Evolutionary conservation across 2,329 filamentous ascomycete species (phyloP), one percentile per base, ranked within the genome.

Genomic region (Plenodomus biglobosus): DNA sequence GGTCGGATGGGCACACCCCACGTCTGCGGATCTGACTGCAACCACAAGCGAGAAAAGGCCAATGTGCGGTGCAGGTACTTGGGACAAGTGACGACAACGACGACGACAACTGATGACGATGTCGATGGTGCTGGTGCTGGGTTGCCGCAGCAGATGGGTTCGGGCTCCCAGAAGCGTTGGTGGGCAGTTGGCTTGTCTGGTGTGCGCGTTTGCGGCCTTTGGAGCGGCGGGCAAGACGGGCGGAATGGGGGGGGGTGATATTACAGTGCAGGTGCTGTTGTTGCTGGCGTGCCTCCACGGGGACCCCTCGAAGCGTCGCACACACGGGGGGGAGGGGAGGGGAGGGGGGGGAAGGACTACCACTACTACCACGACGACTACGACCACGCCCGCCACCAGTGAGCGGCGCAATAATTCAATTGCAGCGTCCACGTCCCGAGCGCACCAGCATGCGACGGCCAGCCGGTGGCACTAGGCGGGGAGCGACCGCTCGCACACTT

Each of bases 1-100:
- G 27, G 53, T 58, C 51, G 56, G 60, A 64, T 42, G 57, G 58
- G 52, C 48, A 42, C 58, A 62, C 59, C 61, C 58, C 61, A 62
- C 59, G 61, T 55, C 54, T 49, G 56, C 57, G 56, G 56, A 48
- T 39, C 45, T 52, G 46, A 39, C 41, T 56, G 58, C 60, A 59
- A 58, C 50, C 44, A 49, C 55, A 54, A 51, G 57, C 53, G 58
- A 51, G 41, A 43, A 39, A 43, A 41, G 50, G 42, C 49, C 46
- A 34, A 38, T 38, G 44, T 21, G 43, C 22, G 27, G 3, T 32
- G 27, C 8, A 11, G 22, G 22, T 11, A 24, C 22, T 24, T 5
- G 22, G 22, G 22, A 24, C 22, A 24, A n/a, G n/a, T n/a, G n/a
- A n/a, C n/a, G n/a, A n/a, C n/a, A n/a, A n/a, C n/a, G n/a, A n/a